These are phyloP conservation scores for Globisporangium spinosum DNA, from an alignment of 352 stramenopile genomes.

Conservation along the genomic window DNA sequence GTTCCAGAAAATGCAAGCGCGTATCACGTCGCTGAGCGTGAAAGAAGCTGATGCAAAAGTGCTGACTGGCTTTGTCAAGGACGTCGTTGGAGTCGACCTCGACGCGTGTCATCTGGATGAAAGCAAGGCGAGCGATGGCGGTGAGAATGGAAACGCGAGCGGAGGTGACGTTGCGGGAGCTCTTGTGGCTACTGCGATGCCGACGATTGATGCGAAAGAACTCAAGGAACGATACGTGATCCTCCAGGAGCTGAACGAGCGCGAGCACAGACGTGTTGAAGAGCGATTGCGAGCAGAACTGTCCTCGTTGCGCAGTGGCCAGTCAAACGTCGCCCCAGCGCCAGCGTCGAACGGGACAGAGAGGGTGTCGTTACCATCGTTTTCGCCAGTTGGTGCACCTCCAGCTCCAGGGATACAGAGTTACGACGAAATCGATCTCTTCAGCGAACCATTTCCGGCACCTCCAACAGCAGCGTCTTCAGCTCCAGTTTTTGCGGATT, in stretches of 20 bases:
- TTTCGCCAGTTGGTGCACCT: conserved; percentile 31
- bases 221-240: conserved; percentile 52
- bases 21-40: conserved; percentile 31
- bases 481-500: background rate
- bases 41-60: conserved; percentile 46
- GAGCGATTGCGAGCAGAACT: conserved; percentile 17
- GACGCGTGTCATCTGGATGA: conserved; percentile 37
- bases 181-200: background rate
- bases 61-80: conserved; percentile 50
- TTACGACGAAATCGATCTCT: conserved; percentile 61
- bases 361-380: conserved; percentile 38
- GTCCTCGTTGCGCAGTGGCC: conserved; percentile 13
- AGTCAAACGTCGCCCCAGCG: conserved; percentile 13
- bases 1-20: conserved; percentile 73
- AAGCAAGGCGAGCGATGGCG: conserved; percentile 7
- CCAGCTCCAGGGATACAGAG: conserved; percentile 18
- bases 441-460: conserved; percentile 22
- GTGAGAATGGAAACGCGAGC: conserved; percentile 6
- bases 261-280: conserved; percentile 26
- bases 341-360: conserved; percentile 3
- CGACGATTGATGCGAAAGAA: conserved; percentile 41
- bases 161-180: conserved; percentile 9
- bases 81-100: conserved; percentile 72
- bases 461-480: background rate
- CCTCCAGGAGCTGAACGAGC: conserved; percentile 36